These are phyloP conservation scores for Pseudozyma thailandica DNA, from an alignment of 1,284 basidiomycete species.

Conservation along the genomic window DNA sequence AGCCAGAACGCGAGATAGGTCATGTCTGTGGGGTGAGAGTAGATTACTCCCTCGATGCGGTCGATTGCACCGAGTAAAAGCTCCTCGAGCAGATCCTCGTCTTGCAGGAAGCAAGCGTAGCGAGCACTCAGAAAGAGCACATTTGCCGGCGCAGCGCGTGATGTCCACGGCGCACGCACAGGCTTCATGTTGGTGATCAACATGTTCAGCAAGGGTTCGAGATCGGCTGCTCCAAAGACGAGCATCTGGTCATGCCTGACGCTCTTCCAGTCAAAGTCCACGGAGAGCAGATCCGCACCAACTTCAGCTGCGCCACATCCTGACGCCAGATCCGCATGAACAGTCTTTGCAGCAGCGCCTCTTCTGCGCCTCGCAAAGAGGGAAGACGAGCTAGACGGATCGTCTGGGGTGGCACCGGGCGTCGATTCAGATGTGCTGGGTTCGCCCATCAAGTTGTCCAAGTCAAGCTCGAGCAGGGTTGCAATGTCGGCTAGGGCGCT, in stretches of 20 bases:
- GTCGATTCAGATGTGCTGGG: constrained; percentile 10
- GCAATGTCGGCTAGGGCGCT: constrained; percentile 55
- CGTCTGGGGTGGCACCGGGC: background rate
- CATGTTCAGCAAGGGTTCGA: constrained; percentile 82
- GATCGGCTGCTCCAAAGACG: constrained; percentile 82
- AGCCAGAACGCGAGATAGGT: constrained; percentile 92
- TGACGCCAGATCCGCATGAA: constrained; percentile 42
- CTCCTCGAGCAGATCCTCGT: constrained; percentile 78
- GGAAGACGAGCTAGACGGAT: constrained; percentile 14
- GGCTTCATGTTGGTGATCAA: constrained; percentile 77
- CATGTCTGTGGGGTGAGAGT: constrained; percentile 77
- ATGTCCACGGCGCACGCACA: constrained; percentile 69
- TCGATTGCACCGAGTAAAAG: constrained; percentile 89
- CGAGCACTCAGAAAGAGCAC: constrained; percentile 74
- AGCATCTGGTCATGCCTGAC: constrained; percentile 75
- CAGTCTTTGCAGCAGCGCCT: constrained; percentile 29
- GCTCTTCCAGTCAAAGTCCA: constrained; percentile 54
- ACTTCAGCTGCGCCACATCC: constrained; percentile 62
- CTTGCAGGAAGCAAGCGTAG: constrained; percentile 74
- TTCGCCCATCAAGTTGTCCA: constrained; percentile 47
- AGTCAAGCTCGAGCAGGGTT: constrained; percentile 56
- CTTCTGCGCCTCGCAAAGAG: constrained; percentile 30
- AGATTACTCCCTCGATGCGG: constrained; percentile 88
- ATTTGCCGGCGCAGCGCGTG: constrained; percentile 68
- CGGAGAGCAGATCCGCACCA: constrained; percentile 52